A percentile compares a stretch with the other conserved stretches of the same genome.
phyloP scores from a whole-genome alignment of 306 rosid species.

The Canavalia gladiata region DNA sequence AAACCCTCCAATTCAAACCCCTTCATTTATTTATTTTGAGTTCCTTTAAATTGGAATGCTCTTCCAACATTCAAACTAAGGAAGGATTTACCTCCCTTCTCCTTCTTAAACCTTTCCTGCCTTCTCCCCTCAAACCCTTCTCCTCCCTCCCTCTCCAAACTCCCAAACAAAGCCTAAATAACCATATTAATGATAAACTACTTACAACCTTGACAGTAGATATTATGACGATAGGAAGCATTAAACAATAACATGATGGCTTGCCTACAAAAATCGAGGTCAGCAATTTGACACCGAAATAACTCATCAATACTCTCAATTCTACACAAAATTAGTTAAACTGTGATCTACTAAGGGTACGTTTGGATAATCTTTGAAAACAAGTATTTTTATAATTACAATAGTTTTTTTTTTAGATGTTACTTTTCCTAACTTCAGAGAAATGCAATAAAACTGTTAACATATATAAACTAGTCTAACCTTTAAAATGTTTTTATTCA shows the following conservation, averaged over 20 bases:
- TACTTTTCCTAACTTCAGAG: too few species aligned
- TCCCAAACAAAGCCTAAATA: not conserved
- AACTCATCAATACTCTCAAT: not conserved
- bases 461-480: not conserved
- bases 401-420: too few species aligned
- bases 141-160: too few species aligned
- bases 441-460: too few species aligned
- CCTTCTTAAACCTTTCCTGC: too few species aligned
- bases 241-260: not conserved
- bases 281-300: not conserved
- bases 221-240: conserved; percentile 4
- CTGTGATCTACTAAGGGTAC: not conserved
- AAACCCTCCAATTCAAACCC: too few species aligned
- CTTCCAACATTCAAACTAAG: too few species aligned
- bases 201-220: not conserved
- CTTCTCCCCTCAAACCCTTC: too few species aligned
- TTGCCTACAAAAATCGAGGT: not conserved
- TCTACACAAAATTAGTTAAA: not conserved
- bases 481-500: not conserved
- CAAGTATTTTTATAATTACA: not conserved
- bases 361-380: not conserved
- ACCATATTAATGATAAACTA: not conserved
- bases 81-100: too few species aligned
- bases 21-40: too few species aligned
- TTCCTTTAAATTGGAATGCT: too few species aligned